These are phyloP conservation scores for Chlamydomonas asymmetrica DNA, from an alignment of 139 green algal genomes.

Conservation along the genomic window DNA sequence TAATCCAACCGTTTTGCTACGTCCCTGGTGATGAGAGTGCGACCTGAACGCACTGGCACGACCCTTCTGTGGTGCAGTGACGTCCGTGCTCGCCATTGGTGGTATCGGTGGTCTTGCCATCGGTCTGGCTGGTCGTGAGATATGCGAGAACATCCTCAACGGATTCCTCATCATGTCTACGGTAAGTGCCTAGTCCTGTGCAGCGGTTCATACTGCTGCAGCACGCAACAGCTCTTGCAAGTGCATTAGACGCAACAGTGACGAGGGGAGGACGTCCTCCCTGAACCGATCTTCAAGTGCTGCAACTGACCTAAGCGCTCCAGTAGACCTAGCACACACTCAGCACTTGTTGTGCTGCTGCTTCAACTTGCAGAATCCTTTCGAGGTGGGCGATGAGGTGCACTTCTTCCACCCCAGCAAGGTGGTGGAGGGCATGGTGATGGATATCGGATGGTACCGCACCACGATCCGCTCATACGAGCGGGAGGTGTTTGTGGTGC, in stretches of 20 bases:
- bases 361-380: conserved; percentile 39
- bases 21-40: too few relatives aligned
- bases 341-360: too few relatives aligned
- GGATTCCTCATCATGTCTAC: conserved; percentile 88
- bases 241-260: too few relatives aligned
- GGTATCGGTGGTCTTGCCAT: conserved; percentile 92
- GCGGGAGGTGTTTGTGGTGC: conserved; percentile 67
- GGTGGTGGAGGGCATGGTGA: conserved; percentile 85
- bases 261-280: too few relatives aligned
- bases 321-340: too few relatives aligned
- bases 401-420: conserved; percentile 66
- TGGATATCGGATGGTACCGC: conserved; percentile 92
- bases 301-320: too few relatives aligned
- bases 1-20: too few relatives aligned
- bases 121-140: conserved; percentile 88
- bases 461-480: conserved; percentile 84
- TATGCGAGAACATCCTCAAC: conserved; percentile 93
- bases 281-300: too few relatives aligned
- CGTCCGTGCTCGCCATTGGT: conserved; percentile 87
- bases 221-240: too few relatives aligned
- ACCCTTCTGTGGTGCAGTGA: conserved; percentile 30
- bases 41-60: too few relatives aligned
- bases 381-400: conserved; percentile 79
- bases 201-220: too few relatives aligned
- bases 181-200: too few relatives aligned